A percentile compares a stretch with the other conserved stretches of the same genome.
Conservation (phyloP, 495 filamentous ascomycete species). For the Aspergillus homomorphus region DNA sequence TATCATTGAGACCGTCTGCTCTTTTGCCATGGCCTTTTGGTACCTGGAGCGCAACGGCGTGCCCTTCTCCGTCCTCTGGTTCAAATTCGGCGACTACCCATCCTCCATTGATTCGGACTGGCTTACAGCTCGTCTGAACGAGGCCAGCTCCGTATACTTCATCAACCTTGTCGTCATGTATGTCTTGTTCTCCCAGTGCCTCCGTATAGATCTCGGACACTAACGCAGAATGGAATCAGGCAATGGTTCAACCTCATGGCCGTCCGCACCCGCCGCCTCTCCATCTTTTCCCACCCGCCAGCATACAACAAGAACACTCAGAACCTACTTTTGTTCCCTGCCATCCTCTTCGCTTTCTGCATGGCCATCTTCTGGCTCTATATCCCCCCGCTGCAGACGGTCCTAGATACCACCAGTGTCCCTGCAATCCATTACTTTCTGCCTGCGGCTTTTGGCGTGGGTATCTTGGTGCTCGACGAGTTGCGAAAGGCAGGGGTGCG, state of each 20-base stretch:
- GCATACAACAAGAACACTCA: slow-evolving; percentile 53
- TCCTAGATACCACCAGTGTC: slow-evolving; percentile 52
- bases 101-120: slow-evolving; percentile 44
- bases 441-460: slow-evolving; percentile 60
- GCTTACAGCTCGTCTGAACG: slow-evolving; percentile 46
- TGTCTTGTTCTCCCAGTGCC: neutral
- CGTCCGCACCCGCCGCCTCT: slow-evolving; percentile 60
- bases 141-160: slow-evolving; percentile 32
- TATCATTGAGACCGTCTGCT: slow-evolving; percentile 54
- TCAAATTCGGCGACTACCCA: slow-evolving; percentile 53
- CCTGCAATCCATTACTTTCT: slow-evolving; percentile 66
- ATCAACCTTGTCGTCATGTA: slow-evolving; percentile 32
- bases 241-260: slow-evolving; percentile 71
- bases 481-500: slow-evolving; percentile 18
- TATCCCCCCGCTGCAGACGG: slow-evolving; percentile 53
- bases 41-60: slow-evolving; percentile 53
- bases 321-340: slow-evolving; percentile 63
- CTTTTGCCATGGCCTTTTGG: slow-evolving; percentile 66
- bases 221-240: slow-evolving; percentile 22
- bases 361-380: slow-evolving; percentile 65
- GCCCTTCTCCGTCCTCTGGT: slow-evolving; percentile 55
- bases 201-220: neutral
- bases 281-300: slow-evolving; percentile 64
- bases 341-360: slow-evolving; percentile 57
- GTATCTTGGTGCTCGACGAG: slow-evolving; percentile 45